phyloP scores from a whole-genome alignment of 805 yeast genomes.

The Candida methanosorbosa region DNA sequence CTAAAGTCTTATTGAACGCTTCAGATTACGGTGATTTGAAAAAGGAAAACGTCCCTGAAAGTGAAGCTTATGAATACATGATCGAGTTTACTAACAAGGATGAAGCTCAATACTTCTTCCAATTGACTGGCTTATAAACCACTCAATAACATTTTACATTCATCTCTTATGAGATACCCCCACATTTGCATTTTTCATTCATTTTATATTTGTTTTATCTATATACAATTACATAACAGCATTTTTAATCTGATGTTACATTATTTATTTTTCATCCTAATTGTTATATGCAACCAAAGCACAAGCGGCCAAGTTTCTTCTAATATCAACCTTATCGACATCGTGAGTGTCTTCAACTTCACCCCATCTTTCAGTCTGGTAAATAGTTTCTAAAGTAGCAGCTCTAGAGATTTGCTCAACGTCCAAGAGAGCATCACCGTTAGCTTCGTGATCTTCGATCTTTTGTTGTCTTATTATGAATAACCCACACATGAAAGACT shows the following conservation, averaged over 20 bases:
- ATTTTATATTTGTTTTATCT: no score
- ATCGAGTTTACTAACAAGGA: slow-evolving; percentile 7
- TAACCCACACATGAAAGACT: slow-evolving; percentile 80
- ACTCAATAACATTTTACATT: neutral
- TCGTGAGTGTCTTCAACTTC: slow-evolving; percentile 98
- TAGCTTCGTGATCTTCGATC: slow-evolving; percentile 9
- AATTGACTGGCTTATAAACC: neutral
- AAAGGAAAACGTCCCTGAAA: no score
- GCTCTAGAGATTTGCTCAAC: slow-evolving; percentile 68
- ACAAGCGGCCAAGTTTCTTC: slow-evolving; percentile 76
- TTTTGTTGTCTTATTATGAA: slow-evolving; percentile 44
- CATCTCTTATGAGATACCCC: no score
- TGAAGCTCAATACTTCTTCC: neutral
- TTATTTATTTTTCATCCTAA: neutral
- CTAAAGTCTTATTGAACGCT: slow-evolving; percentile 7
- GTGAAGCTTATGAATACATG: slow-evolving; percentile 5
- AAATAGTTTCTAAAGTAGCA: slow-evolving; percentile 72
- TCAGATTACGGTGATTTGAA: slow-evolving; percentile 7
- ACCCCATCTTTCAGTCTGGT: slow-evolving; percentile 92
- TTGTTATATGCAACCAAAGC: slow-evolving; percentile 41
- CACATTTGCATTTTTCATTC: no score
- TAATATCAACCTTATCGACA: slow-evolving; percentile 86
- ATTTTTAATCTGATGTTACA: no score
- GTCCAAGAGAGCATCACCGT: slow-evolving; percentile 25
- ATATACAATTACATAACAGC: no score